Evolutionary conservation across 305 asterid species (phyloP).

Genomic region (Solanum hybrid): DNA sequence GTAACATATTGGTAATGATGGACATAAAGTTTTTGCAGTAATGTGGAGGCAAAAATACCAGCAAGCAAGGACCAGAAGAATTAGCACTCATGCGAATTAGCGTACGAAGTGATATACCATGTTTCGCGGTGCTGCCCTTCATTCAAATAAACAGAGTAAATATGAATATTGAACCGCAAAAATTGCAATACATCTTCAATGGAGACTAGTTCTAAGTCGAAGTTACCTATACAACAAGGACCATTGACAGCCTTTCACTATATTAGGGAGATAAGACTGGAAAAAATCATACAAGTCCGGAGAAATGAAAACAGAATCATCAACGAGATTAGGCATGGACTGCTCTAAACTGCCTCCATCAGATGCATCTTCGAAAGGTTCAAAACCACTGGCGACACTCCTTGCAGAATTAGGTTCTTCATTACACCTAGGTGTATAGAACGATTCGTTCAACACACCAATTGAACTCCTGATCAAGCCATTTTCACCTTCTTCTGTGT

Average conservation of each 20-base stretch:
- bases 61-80: conserved; percentile 72
- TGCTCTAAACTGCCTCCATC: conserved; percentile 30
- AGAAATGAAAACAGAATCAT: conserved; percentile 58
- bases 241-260: conserved; percentile 92
- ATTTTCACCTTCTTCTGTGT: conserved; percentile 13
- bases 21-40: background rate
- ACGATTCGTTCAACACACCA: conserved; percentile 8
- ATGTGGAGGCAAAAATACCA: conserved; percentile 36
- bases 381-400: conserved; percentile 43
- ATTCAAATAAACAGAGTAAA: conserved; percentile 30
- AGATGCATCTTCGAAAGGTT: conserved; percentile 53
- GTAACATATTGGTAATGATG: background rate
- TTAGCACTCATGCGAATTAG: conserved; percentile 55
- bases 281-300: conserved; percentile 61
- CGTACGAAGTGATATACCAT: conserved; percentile 94
- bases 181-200: background rate
- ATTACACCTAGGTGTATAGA: conserved; percentile 19
- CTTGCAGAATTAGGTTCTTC: conserved; percentile 47
- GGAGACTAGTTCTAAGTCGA: background rate
- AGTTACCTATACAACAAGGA: conserved; percentile 71
- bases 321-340: conserved; percentile 40
- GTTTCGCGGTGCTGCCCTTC: conserved; percentile 90
- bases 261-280: conserved; percentile 79
- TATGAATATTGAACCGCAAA: background rate
- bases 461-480: conserved; percentile 9